Percentiles rank a stretch among this genome's conserved stretches.
Evolutionary conservation across 176 grass and related monocot species (phyloP).

Genomic region (Melocanna baccifera): DNA sequence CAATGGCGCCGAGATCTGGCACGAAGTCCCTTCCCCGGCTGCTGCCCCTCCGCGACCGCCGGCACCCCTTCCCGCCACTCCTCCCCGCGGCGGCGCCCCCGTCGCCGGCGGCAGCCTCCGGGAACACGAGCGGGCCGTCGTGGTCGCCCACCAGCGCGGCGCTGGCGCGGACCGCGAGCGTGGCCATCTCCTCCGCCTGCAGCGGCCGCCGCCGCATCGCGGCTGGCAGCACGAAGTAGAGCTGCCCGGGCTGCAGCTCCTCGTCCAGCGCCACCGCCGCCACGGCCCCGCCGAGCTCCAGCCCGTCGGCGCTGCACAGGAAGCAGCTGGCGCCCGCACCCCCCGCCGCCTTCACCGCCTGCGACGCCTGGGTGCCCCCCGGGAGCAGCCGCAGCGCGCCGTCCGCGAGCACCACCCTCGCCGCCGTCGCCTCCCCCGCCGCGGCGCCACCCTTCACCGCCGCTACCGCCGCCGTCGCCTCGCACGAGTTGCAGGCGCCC

Average conservation of each 20-base stretch:
- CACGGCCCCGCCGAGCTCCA: slow-evolving; percentile 59
- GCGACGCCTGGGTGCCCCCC: slow-evolving; percentile 51
- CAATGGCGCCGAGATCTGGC: slow-evolving; percentile 74
- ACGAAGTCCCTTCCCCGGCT: slow-evolving; percentile 60
- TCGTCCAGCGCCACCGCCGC: slow-evolving; percentile 37
- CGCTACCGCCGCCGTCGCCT: slow-evolving; percentile 56
- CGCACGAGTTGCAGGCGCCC: slow-evolving; percentile 80
- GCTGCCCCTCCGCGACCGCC: slow-evolving; percentile 35
- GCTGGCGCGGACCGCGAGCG: slow-evolving; percentile 77
- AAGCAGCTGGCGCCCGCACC: slow-evolving; percentile 26
- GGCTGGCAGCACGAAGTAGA: slow-evolving; percentile 83
- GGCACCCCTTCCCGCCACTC: slow-evolving; percentile 27
- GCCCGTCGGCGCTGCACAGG: slow-evolving; percentile 75
- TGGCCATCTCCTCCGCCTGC: slow-evolving; percentile 74
- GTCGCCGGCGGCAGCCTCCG: background rate
- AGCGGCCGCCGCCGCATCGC: slow-evolving; percentile 60
- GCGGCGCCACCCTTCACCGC: background rate
- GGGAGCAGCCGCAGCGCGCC: slow-evolving; percentile 63
- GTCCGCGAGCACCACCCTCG: slow-evolving; percentile 60
- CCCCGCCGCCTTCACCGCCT: slow-evolving; percentile 37
- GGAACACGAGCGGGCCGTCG: slow-evolving; percentile 56
- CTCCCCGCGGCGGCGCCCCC: background rate
- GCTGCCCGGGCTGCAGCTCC: slow-evolving; percentile 76
- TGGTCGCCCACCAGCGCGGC: slow-evolving; percentile 55
- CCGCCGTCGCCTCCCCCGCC: slow-evolving; percentile 37